These are phyloP conservation scores for Amanita rimosa DNA, from an alignment of 768 basidiomycete genomes.

Conservation along the genomic window DNA sequence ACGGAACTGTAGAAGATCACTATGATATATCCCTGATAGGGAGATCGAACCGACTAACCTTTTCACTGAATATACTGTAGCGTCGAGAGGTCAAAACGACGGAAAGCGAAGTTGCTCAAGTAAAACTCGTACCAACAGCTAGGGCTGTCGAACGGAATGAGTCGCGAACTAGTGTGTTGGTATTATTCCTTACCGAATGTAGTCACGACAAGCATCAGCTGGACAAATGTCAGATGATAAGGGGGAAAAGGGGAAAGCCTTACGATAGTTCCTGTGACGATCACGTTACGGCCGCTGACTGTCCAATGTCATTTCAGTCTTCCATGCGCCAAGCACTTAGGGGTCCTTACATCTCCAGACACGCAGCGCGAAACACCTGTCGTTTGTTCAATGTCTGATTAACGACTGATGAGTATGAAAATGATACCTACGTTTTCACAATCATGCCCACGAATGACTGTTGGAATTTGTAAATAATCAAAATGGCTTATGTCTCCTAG, in stretches of 20 bases:
- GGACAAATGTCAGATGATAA: background rate
- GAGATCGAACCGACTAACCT: conserved; percentile 19
- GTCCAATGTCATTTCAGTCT: conserved; percentile 5
- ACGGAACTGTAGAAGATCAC: conserved; percentile 15
- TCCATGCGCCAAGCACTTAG: background rate
- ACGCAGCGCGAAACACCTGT: conserved; percentile 44
- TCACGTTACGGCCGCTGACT: conserved; percentile 46
- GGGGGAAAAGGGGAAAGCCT: conserved; percentile 9
- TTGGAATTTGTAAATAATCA: background rate
- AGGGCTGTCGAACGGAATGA: conserved; percentile 14
- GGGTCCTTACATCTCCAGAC: conserved; percentile 46
- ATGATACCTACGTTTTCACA: conserved; percentile 39
- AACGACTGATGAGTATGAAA: background rate
- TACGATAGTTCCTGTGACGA: conserved; percentile 35
- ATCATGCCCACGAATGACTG: conserved; percentile 37
- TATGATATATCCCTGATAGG: background rate
- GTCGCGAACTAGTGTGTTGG: background rate
- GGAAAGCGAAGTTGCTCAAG: background rate
- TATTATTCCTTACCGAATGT: conserved; percentile 29
- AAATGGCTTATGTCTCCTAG: background rate
- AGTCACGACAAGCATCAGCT: conserved; percentile 29
- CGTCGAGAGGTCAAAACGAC: conserved; percentile 1
- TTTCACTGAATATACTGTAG: conserved; percentile 31
- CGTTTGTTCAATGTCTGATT: background rate
- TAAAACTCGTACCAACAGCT: conserved; percentile 26